Evolutionary conservation across 2,329 filamentous ascomycete species (phyloP).

Genomic region (Fusarium verrucosum): DNA sequence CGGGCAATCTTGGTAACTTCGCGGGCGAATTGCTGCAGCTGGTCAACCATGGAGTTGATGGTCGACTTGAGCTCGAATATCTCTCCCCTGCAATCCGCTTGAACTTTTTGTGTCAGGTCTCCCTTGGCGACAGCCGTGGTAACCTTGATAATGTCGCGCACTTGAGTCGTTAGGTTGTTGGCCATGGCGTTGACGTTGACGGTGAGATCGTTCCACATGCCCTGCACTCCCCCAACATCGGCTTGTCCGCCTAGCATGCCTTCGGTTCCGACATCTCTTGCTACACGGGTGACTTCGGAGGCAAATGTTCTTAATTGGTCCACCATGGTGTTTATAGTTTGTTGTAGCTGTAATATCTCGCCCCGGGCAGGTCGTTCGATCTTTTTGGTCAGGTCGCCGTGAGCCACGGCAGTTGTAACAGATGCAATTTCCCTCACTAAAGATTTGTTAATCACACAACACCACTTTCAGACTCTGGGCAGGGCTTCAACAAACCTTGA

Average conservation of each 20-base stretch:
- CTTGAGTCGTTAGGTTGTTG: constrained; percentile 85
- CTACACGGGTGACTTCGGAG: constrained; percentile 83
- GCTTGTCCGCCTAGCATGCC: constrained; percentile 84
- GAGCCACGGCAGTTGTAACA: constrained; percentile 83
- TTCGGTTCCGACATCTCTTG: constrained; percentile 84
- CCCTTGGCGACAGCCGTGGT: constrained; percentile 79
- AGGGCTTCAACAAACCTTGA: constrained; percentile 62
- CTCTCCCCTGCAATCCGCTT: constrained; percentile 90
- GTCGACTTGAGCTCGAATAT: constrained; percentile 96
- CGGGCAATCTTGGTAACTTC: constrained; percentile 97
- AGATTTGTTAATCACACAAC: constrained; percentile 19
- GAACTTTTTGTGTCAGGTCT: constrained; percentile 96
- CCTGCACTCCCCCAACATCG: constrained; percentile 83
- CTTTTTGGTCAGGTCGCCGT: constrained; percentile 85
- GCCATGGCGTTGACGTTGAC: constrained; percentile 91
- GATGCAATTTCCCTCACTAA: constrained; percentile 83
- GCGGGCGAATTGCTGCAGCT: constrained; percentile 93
- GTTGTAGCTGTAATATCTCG: constrained; percentile 83
- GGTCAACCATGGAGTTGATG: constrained; percentile 99
- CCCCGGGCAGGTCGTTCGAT: constrained; percentile 83
- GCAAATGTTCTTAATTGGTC: constrained; percentile 85
- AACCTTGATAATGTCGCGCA: constrained; percentile 92
- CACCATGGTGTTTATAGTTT: constrained; percentile 91
- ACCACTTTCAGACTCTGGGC: not conserved
- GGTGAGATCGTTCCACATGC: constrained; percentile 89